Evolutionary conservation across 257 asterid species (phyloP).

Genomic region (Cruciata laevipes): DNA sequence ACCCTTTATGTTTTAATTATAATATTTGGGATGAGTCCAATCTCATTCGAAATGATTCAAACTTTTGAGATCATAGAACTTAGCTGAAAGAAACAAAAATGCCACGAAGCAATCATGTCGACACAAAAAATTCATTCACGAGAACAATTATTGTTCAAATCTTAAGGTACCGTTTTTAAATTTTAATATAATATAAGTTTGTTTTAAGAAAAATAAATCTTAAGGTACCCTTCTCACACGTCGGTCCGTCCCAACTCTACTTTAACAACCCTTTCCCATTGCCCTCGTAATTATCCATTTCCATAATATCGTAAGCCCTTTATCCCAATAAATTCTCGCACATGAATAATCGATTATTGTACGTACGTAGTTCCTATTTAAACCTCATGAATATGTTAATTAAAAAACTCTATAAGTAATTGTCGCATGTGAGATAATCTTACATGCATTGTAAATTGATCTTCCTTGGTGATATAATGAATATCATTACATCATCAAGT

Average conservation of each 20-base stretch:
- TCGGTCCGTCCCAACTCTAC: neutral
- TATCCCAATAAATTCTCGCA: no score
- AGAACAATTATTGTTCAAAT: neutral
- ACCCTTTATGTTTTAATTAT: neutral
- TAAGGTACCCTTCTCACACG: neutral
- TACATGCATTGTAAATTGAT: no score
- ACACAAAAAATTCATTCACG: neutral
- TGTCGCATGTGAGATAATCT: no score
- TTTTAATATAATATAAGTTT: no score
- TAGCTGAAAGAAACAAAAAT: neutral
- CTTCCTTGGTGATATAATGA: no score
- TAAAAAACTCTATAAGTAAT: no score
- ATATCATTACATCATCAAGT: no score
- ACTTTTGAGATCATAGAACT: neutral
- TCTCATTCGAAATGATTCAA: neutral
- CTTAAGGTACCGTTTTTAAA: neutral
- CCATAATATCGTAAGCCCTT: no score
- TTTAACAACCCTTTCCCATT: neutral
- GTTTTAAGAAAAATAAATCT: no score
- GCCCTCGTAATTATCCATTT: neutral
- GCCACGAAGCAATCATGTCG: neutral
- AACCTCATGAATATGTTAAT: no score
- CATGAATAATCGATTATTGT: no score
- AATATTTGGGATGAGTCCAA: neutral
- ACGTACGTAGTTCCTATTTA: no score